A percentile compares a stretch with the other conserved stretches of the same genome.
Evolutionary conservation across 441 rosid genomes (phyloP).

Genomic region (Dalechampia spathulata): DNA sequence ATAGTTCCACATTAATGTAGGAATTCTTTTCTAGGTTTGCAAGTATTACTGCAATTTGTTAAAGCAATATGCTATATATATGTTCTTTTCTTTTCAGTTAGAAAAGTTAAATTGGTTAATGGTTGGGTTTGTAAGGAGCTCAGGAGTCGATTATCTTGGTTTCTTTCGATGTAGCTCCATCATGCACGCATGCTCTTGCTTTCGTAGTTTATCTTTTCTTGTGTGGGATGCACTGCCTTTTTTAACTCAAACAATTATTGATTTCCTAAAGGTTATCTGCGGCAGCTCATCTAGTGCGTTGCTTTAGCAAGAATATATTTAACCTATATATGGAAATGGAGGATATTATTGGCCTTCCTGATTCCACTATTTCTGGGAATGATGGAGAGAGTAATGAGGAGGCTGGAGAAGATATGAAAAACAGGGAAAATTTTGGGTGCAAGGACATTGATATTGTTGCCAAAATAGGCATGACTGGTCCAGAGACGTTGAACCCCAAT

Average conservation of each 20-base stretch:
- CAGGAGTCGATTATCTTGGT: too few relatives aligned
- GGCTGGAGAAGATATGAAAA: slow-evolving; percentile 19
- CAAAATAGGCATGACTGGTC: background rate
- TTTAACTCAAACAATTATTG: slow-evolving; percentile 1
- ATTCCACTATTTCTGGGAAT: slow-evolving; percentile 26
- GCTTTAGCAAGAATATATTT: slow-evolving; percentile 5
- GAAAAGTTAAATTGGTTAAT: too few relatives aligned
- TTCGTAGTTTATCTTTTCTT: too few relatives aligned
- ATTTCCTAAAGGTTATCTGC: slow-evolving; percentile 21
- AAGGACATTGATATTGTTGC: background rate
- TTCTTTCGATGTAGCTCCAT: too few relatives aligned
- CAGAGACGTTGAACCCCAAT: background rate
- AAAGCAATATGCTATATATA: too few relatives aligned
- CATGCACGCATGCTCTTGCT: too few relatives aligned
- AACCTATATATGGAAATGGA: slow-evolving; percentile 36
- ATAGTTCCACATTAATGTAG: too few relatives aligned
- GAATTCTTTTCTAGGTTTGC: too few relatives aligned
- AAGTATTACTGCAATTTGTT: too few relatives aligned
- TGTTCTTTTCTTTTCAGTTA: too few relatives aligned
- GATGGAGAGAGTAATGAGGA: slow-evolving; percentile 27
- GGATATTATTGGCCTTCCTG: slow-evolving; percentile 27
- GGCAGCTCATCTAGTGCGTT: slow-evolving; percentile 11
- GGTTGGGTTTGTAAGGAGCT: too few relatives aligned
- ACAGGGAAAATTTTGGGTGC: slow-evolving; percentile 10
- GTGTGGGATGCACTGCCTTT: too few relatives aligned